Evolutionary conservation across 2,329 filamentous ascomycete genomes (phyloP).

Genomic region (Neocucurbitaria cava): DNA sequence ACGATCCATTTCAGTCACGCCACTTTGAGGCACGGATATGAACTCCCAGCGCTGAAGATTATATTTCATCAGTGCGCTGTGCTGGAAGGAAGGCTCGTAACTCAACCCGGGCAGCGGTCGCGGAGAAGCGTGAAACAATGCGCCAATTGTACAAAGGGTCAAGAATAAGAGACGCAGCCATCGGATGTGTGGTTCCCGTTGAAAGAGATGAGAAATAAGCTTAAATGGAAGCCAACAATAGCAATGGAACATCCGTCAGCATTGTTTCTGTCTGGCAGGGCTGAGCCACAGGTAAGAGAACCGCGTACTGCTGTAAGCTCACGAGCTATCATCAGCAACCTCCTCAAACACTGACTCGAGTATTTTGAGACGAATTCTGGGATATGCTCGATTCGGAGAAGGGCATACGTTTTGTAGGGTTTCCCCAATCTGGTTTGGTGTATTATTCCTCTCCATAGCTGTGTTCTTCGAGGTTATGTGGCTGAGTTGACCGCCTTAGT

Average conservation of each 20-base stretch:
- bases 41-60: background rate
- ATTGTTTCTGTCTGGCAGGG: conserved; percentile 1
- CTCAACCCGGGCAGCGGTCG: background rate
- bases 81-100: background rate
- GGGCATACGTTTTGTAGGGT: background rate
- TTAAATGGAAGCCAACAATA: conserved; percentile 7
- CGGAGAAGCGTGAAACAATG: background rate
- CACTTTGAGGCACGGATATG: conserved; percentile 1
- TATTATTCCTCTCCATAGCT: background rate
- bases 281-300: conserved; percentile 6
- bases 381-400: background rate
- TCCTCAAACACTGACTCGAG: conserved; percentile 2
- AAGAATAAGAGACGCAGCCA: background rate
- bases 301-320: conserved; percentile 3
- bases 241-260: conserved; percentile 3
- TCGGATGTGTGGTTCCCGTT: background rate
- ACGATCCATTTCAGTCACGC: background rate
- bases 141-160: background rate
- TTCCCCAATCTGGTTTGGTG: background rate
- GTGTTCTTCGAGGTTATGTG: background rate
- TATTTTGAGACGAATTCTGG: background rate
- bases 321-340: conserved; percentile 4
- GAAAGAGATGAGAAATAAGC: conserved; percentile 1
- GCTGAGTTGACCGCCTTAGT: conserved; percentile 8
- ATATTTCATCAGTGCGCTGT: background rate